Evolutionary conservation across 495 filamentous ascomycete species (phyloP).

Genomic region (Penicillium silybi): DNA sequence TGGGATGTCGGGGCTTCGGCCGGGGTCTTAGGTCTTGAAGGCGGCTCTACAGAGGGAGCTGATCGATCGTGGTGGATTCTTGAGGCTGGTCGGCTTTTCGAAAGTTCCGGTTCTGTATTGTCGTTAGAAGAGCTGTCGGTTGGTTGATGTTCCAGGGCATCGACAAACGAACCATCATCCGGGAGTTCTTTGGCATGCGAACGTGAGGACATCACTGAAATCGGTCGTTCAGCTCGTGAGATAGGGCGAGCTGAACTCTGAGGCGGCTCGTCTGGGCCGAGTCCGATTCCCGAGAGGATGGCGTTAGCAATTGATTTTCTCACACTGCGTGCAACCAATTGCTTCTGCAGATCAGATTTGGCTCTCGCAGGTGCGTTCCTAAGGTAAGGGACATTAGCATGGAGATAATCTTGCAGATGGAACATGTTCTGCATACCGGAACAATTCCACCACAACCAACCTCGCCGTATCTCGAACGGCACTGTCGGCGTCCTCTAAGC

Average conservation of each 20-base stretch:
- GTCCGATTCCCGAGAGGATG: constrained; percentile 68
- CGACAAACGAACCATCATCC: constrained; percentile 24
- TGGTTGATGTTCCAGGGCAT: background rate
- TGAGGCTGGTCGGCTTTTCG: constrained; percentile 15
- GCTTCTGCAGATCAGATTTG: constrained; percentile 82
- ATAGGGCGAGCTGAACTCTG: constrained; percentile 33
- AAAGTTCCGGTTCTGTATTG: constrained; percentile 9
- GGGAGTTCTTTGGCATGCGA: constrained; percentile 21
- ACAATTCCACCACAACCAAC: constrained; percentile 75
- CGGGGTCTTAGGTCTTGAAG: constrained; percentile 18
- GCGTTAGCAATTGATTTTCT: constrained; percentile 76
- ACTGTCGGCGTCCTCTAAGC: constrained; percentile 85
- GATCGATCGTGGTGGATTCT: constrained; percentile 20
- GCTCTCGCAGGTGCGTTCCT: constrained; percentile 76
- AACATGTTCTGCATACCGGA: constrained; percentile 53
- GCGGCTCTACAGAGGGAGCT: constrained; percentile 16
- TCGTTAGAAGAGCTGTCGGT: constrained; percentile 2
- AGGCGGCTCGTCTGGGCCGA: constrained; percentile 30
- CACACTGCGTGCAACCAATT: constrained; percentile 73
- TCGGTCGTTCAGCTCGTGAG: constrained; percentile 41
- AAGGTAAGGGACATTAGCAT: constrained; percentile 1
- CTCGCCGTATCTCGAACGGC: constrained; percentile 82
- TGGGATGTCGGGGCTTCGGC: constrained; percentile 8
- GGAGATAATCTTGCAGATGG: background rate
- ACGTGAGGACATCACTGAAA: constrained; percentile 26